These are phyloP conservation scores for Chenopodium album DNA, from an alignment of 148 eudicot genomes.

Conservation along the genomic window DNA sequence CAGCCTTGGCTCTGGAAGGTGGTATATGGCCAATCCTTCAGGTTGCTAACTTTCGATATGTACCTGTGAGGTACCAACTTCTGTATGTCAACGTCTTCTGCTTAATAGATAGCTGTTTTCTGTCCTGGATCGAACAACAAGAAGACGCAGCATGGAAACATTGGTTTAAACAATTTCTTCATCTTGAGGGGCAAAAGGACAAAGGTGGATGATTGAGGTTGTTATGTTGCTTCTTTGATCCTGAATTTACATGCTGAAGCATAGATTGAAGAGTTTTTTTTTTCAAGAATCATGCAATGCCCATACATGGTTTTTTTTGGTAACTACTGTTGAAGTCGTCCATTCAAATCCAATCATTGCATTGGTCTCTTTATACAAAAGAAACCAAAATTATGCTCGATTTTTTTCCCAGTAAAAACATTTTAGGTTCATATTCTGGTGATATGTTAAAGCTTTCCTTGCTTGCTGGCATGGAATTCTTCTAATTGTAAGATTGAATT, in stretches of 20 bases:
- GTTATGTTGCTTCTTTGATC: neutral
- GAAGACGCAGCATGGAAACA: slow-evolving; percentile 90
- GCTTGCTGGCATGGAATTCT: neutral
- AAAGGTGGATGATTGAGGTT: slow-evolving; percentile 40
- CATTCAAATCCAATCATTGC: slow-evolving; percentile 11
- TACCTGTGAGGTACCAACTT: slow-evolving; percentile 90
- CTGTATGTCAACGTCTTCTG: slow-evolving; percentile 93
- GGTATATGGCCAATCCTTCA: slow-evolving; percentile 95
- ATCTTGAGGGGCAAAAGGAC: slow-evolving; percentile 49
- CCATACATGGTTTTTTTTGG: slow-evolving; percentile 14
- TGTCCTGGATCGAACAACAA: slow-evolving; percentile 96
- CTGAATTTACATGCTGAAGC: neutral
- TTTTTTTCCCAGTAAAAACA: neutral
- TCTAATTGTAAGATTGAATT: neutral
- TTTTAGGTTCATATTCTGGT: neutral
- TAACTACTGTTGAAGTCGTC: neutral
- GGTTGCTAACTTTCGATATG: slow-evolving; percentile 78
- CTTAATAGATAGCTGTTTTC: slow-evolving; percentile 89
- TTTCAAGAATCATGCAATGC: neutral
- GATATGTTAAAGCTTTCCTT: neutral
- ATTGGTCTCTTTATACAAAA: neutral
- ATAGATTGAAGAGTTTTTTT: neutral
- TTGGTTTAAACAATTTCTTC: slow-evolving; percentile 52
- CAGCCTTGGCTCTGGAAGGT: slow-evolving; percentile 77
- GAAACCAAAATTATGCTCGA: neutral